Percentiles rank a stretch among this genome's conserved stretches.
phyloP scores from a whole-genome alignment of 2,329 filamentous ascomycete genomes.

The Didymella arachidicola region DNA sequence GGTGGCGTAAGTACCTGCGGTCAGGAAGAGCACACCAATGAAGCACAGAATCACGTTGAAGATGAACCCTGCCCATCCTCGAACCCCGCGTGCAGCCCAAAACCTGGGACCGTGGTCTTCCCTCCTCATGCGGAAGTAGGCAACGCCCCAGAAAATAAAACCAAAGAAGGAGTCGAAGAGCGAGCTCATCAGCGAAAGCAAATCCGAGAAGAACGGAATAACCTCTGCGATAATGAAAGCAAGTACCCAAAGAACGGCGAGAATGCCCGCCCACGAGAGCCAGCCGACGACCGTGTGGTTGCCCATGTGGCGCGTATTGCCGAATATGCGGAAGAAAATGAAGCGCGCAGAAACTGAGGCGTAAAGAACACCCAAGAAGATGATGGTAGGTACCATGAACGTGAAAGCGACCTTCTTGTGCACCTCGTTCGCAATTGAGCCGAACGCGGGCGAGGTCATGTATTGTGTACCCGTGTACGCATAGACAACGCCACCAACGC shows the following conservation, averaged over 20 bases:
- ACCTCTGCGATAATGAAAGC: slow-evolving; percentile 92
- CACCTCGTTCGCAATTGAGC: slow-evolving; percentile 74
- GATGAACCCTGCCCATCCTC: slow-evolving; percentile 62
- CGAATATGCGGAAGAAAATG: slow-evolving; percentile 89
- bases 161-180: slow-evolving; percentile 93
- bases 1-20: slow-evolving; percentile 76
- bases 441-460: slow-evolving; percentile 86
- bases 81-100: slow-evolving; percentile 62
- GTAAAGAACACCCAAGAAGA: slow-evolving; percentile 90
- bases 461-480: slow-evolving; percentile 90
- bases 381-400: slow-evolving; percentile 94
- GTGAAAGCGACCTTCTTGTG: slow-evolving; percentile 91
- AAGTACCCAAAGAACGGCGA: slow-evolving; percentile 79
- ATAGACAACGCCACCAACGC: slow-evolving; percentile 83
- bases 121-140: slow-evolving; percentile 77
- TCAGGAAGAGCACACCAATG: slow-evolving; percentile 82
- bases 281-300: slow-evolving; percentile 84
- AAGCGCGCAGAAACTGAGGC: slow-evolving; percentile 90
- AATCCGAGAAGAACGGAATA: slow-evolving; percentile 89
- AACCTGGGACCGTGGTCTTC: slow-evolving; percentile 67
- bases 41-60: slow-evolving; percentile 77
- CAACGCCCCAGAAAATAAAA: slow-evolving; percentile 93
- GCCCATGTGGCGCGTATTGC: slow-evolving; percentile 78
- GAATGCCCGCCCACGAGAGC: slow-evolving; percentile 77
- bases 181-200: slow-evolving; percentile 78